Evolutionary conservation across 805 yeast species (phyloP), one percentile per base, ranked within the genome.

Genomic region (Schizosaccharomyces cryophilus): DNA sequence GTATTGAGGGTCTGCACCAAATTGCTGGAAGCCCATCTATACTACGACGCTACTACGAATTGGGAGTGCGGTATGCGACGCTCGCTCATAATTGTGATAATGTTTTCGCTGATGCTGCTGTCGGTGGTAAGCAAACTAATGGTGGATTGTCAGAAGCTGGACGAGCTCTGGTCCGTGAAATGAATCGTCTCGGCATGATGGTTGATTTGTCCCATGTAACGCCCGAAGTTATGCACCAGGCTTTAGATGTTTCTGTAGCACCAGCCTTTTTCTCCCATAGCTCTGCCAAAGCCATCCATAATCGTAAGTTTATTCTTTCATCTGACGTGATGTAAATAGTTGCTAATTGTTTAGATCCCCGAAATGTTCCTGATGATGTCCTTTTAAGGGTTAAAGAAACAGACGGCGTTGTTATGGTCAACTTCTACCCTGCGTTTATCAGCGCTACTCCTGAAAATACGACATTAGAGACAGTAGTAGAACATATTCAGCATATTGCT

Each of bases 71-170:
- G 42, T 78, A 78, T 66, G 74, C 77, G 54, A 78, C 82, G 0
- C 66, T 78, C 61, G 78, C 81, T 0, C 81, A 78, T 62, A 78
- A 78, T 65, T 77, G 81, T 68, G 80, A 78, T 64, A 78, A 78
- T 63, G 80, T 81, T 4, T 78, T 77, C 68, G 81, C 81, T 1
- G 77, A 80, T 15, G 79, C 81, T 13, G 80, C 81, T 6, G 71
- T 77, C 4, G 64, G 76, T 19, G 79, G 72, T 21, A 80, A 80
- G 0, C 69, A 70, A 51, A 72, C 70, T 6, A 81, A 77, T 64
- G 64, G 65, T 11, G 81, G 81, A 0, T 66, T 78, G 60, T 69
- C 77, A 21, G 68, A 68, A 0, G 73, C 63, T 61, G 81, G 80
- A 15, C 66, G 59, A 4, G 70, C 70, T 19, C 74, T 78, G 63